Percentiles rank a stretch among this genome's conserved stretches.
Conservation (phyloP, 2,329 filamentous ascomycete species). For the Ophidiomyces ophidiicola region DNA sequence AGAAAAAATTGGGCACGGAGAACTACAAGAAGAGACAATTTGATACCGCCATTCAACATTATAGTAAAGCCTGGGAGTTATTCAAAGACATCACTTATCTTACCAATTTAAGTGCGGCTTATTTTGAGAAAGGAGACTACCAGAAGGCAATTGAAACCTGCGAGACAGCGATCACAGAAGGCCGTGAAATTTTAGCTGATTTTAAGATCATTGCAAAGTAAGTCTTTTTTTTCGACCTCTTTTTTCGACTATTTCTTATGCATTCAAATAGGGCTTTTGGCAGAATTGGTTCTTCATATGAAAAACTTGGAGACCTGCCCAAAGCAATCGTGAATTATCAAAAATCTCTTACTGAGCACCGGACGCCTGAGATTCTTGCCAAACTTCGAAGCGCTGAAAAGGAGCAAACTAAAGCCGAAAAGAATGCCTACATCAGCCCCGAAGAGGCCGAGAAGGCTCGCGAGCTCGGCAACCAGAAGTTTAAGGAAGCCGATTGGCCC, state of each 20-base stretch:
- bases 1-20: conserved; percentile 88
- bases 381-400: conserved; percentile 91
- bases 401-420: conserved; percentile 62
- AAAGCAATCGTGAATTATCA: conserved; percentile 83
- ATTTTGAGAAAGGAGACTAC: conserved; percentile 94
- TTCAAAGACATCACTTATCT: conserved; percentile 96
- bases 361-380: conserved; percentile 80
- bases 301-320: conserved; percentile 70
- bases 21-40: conserved; percentile 98
- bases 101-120: conserved; percentile 86
- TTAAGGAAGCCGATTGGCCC: conserved; percentile 94
- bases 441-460: conserved; percentile 90
- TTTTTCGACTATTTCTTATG: conserved; percentile 12
- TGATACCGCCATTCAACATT: conserved; percentile 86
- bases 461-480: conserved; percentile 88
- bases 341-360: conserved; percentile 89
- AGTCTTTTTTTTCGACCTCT: conserved; percentile 14
- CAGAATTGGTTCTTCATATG: conserved; percentile 84
- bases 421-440: conserved; percentile 73
- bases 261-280: conserved; percentile 56
- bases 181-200: conserved; percentile 78
- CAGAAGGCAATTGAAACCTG: conserved; percentile 76
- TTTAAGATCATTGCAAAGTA: conserved; percentile 97
- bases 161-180: conserved; percentile 78
- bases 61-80: conserved; percentile 85